Evolutionary conservation across 163 green algal species (phyloP).

Genomic region (Scenedesmus sp.): DNA sequence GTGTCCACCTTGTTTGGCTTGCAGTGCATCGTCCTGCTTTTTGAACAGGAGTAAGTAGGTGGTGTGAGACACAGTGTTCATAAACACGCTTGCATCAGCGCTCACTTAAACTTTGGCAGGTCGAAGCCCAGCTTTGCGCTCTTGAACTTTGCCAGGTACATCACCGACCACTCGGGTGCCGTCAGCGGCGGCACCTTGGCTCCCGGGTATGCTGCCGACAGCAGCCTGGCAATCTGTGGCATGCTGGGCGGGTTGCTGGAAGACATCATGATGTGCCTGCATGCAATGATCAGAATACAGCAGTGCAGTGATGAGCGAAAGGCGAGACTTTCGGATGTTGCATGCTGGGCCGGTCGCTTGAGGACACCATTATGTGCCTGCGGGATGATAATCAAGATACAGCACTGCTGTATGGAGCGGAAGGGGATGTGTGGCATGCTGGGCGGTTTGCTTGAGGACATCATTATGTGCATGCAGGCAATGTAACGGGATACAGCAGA

Average conservation of each 20-base stretch:
- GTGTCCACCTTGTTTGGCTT: background rate
- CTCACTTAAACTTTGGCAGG: constrained; percentile 40
- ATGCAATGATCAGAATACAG: too few species aligned
- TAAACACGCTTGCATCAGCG: background rate
- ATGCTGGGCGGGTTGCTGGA: constrained; percentile 23
- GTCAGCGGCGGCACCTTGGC: constrained; percentile 13
- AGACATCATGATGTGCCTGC: constrained; percentile 47
- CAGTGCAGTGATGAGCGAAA: too few species aligned
- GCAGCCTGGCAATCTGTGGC: constrained; percentile 23
- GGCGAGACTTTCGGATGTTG: background rate
- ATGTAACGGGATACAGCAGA: too few species aligned
- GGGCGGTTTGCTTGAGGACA: too few species aligned
- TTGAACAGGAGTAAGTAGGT: too few species aligned
- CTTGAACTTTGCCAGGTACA: constrained; percentile 15
- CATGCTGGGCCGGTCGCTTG: background rate
- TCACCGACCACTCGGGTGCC: background rate
- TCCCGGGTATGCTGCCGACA: background rate
- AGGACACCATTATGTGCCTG: background rate
- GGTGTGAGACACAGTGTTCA: too few species aligned
- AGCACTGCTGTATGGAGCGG: background rate
- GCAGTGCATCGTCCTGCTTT: background rate
- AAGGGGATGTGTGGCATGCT: background rate
- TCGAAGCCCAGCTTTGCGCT: constrained; percentile 42
- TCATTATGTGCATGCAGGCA: too few species aligned
- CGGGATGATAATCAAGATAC: too few species aligned